Base-by-base conservation (phyloP, 2,329 filamentous ascomycete species). In the Alternaria burnsii region DNA sequence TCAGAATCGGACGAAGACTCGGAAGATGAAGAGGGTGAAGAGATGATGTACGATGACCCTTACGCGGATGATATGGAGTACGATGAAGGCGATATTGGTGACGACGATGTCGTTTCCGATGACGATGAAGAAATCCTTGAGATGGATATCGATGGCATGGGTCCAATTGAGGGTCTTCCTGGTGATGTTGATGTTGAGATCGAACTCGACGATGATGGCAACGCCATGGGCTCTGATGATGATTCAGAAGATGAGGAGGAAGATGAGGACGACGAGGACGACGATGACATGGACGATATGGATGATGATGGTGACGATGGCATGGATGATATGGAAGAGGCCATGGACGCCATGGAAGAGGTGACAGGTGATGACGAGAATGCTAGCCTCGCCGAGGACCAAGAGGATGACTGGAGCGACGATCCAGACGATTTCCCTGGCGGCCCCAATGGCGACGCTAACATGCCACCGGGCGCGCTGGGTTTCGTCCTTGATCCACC, bases 21-120 rank as follows among this genome's bases (percentile, higher is more conserved):
- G 22, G 80, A 78, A 52, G 93, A 71, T 20, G 80, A 78, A 50
- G 93, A 93, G 47, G 85, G 88, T 62, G 93, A 93, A 51, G 69
- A 72, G 43, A 68, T 72, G 57, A 95, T 97, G 91, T 97, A 97
- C 69, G 91, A 93, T 52, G 93, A 95, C 61, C 92, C 94, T 61
- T 94, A 93, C 69, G 93, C 86, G 22, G 88, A 97, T 38, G 94
- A 97, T 67, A 95, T 97, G 88, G 92, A 96, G 55, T 97, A 96
- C 71, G 91, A 94, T 65, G 93, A 93, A 40, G 70, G 57, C 20
- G 92, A 93, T 24, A 86, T 91, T 71, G 91, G 89, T 0, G 74
- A 76, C 22, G 73, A 76, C 72, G 92, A 92, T 59, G 91, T 94
- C 58, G 89, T 97, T 59, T 97, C 94, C 71, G 94, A 97, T 66